Percentiles rank a stretch among this genome's conserved stretches.
Evolutionary conservation across 352 stramenopile species (phyloP).

Genomic region (Phytopythium delawarense): DNA sequence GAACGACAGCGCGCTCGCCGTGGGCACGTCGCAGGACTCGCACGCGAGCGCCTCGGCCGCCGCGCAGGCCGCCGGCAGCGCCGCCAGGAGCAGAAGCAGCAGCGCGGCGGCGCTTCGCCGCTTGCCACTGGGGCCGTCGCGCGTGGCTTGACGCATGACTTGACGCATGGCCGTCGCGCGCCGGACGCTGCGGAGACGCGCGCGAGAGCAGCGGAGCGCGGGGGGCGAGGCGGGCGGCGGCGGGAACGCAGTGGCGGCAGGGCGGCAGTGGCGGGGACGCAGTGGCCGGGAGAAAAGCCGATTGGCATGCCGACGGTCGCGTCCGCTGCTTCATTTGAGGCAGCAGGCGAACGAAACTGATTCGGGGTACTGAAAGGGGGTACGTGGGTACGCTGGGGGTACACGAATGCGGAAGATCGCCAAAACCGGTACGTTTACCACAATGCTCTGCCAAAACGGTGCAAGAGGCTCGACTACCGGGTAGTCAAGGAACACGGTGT

Average conservation of each 20-base stretch:
- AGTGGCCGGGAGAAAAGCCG: neutral
- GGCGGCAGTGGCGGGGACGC: neutral
- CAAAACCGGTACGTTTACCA: no score
- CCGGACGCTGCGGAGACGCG: neutral
- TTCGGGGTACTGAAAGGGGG: neutral
- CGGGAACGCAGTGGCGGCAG: no score
- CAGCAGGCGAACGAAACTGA: neutral
- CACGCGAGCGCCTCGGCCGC: constrained; percentile 19
- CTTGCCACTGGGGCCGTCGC: neutral
- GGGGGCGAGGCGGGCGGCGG: neutral
- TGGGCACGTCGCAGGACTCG: constrained; percentile 51
- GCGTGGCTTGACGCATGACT: neutral
- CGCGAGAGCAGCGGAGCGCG: neutral
- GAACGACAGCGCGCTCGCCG: constrained; percentile 40
- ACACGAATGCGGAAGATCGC: no score
- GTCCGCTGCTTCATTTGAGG: neutral
- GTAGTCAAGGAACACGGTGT: no score
- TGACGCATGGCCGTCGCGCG: neutral
- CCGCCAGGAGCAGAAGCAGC: neutral
- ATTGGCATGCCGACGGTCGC: constrained; percentile 3
- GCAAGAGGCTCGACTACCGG: no score
- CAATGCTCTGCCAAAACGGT: no score
- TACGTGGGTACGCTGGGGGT: no score
- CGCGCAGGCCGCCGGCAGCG: neutral
- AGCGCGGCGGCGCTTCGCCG: neutral